A percentile compares a stretch with the other conserved stretches of the same genome.
These are phyloP conservation scores for Brachypodium distachyon DNA, from an alignment of 202 grass and related monocot species.

Conservation along the genomic window DNA sequence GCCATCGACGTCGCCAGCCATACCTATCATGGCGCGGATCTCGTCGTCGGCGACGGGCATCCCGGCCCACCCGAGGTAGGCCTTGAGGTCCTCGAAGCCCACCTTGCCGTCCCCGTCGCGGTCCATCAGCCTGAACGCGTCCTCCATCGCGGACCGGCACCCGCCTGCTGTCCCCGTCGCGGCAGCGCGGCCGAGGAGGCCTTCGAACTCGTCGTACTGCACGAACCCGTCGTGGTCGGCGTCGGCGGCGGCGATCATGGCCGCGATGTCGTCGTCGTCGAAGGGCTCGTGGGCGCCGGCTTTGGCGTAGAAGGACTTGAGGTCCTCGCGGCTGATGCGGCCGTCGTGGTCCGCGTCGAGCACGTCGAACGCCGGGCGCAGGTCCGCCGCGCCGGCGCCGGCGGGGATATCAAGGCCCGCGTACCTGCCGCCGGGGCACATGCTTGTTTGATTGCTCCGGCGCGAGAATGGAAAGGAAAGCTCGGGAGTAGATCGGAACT, in stretches of 20 bases:
- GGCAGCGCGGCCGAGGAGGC: conserved; percentile 33
- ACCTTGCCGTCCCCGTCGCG: conserved; percentile 89
- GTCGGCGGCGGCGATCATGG: conserved; percentile 88
- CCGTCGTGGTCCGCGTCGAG: conserved; percentile 91
- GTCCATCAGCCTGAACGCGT: conserved; percentile 86
- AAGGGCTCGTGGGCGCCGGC: not conserved
- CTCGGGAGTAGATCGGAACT: conserved; percentile 8
- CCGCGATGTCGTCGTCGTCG: conserved; percentile 67
- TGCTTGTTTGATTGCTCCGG: conserved; percentile 1
- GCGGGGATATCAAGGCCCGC: conserved; percentile 33
- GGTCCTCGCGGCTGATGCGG: conserved; percentile 85
- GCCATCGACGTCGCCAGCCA: conserved; percentile 35
- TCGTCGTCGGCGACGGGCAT: conserved; percentile 67
- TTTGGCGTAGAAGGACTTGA: conserved; percentile 75
- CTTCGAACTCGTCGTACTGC: conserved; percentile 84
- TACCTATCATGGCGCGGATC: conserved; percentile 55
- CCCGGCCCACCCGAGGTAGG: conserved; percentile 69
- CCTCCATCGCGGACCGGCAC: conserved; percentile 41
- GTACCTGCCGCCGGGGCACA: conserved; percentile 58
- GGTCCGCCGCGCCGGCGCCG: conserved; percentile 3
- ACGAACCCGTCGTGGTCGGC: conserved; percentile 81
- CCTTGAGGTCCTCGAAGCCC: conserved; percentile 86
- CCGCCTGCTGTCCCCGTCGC: not conserved
- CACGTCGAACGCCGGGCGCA: conserved; percentile 78
- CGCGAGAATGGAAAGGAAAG: not conserved